Evolutionary conservation across 1,139 yeast genomes (phyloP), one percentile per base, ranked within the genome.

Genomic region (Nakaseomyces kungkrabaensis): DNA sequence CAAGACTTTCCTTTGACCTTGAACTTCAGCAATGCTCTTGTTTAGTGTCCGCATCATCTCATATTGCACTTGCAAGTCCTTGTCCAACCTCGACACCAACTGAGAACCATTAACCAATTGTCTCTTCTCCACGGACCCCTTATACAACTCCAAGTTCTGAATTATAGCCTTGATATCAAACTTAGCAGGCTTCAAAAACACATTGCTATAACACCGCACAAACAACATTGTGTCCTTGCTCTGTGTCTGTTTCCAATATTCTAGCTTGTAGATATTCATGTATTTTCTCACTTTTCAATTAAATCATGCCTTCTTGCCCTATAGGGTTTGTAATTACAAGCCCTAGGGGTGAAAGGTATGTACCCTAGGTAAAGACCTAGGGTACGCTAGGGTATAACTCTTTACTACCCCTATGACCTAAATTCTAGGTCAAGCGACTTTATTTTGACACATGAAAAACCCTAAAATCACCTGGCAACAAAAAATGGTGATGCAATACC

Each of bases 121-220:
- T 54, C 92, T 70, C 49, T 76, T 67, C 4, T 57, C 55, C 1
- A 82, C 72, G n/a, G 82, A 75, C 2, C 69, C 71, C 31, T 72
- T 62, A 56, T 76, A 77, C 29, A 54, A 60, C 1, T 67, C 68
- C 2, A 73, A 57, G 40, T 74, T 67, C 1, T 62, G 59, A 2
- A 77, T 59, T 3, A 84, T 71, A 0, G 65, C 59, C 58, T 75
- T 77, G 50, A 78, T 66, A 57, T 82, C 81, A 54, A 73, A 72
- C 24, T 70, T 71, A 0, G 85, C 81, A 50, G 65, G 69, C 60
- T 60, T 65, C 37, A 45, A 38, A 22, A 45, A 45, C 24, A 37
- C 34, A 4, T 26, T 13, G 25, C 44, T 29, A 22, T 41, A 41
- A 8, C n/a, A 11, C 25, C 44, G 44, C n/a, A 41, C 44, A n/a